Conservation (phyloP, 352 stramenopile species). For the Globisporangium lucens region DNA sequence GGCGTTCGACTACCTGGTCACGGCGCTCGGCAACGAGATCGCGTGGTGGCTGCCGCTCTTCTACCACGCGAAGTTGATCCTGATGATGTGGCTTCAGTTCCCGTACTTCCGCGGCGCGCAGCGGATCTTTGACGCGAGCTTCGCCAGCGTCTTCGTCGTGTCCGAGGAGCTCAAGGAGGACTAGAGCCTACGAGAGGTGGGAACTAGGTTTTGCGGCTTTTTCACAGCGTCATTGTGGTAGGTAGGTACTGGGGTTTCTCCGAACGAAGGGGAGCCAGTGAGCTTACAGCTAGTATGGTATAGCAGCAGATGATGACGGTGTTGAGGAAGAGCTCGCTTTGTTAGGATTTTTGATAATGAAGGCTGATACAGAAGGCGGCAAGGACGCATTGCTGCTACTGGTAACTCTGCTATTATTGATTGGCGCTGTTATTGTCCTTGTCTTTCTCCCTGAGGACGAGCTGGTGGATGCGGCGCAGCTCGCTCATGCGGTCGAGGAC, state of each 20-base stretch:
- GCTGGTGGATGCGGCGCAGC: conserved; percentile 53
- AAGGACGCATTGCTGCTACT: not conserved
- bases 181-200: conserved; percentile 8
- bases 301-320: not conserved
- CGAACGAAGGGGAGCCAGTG: not conserved
- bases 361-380: not conserved
- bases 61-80: conserved; percentile 80
- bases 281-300: too few relatives aligned
- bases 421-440: conserved; percentile 13
- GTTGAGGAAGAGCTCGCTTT: not conserved
- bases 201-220: not conserved
- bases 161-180: conserved; percentile 33
- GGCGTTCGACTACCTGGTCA: conserved; percentile 67
- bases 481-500: conserved; percentile 63
- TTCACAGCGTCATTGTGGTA: not conserved
- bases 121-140: conserved; percentile 72
- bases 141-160: conserved; percentile 74
- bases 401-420: not conserved
- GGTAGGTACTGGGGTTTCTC: not conserved
- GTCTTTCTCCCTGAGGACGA: conserved; percentile 50
- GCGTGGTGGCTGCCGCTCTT: conserved; percentile 86
- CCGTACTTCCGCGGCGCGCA: conserved; percentile 87
- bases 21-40: conserved; percentile 45
- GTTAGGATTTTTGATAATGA: not conserved
- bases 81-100: conserved; percentile 89